Conservation (phyloP, 768 basidiomycete genomes). For the Tricholoma hemisulphureum region DNA sequence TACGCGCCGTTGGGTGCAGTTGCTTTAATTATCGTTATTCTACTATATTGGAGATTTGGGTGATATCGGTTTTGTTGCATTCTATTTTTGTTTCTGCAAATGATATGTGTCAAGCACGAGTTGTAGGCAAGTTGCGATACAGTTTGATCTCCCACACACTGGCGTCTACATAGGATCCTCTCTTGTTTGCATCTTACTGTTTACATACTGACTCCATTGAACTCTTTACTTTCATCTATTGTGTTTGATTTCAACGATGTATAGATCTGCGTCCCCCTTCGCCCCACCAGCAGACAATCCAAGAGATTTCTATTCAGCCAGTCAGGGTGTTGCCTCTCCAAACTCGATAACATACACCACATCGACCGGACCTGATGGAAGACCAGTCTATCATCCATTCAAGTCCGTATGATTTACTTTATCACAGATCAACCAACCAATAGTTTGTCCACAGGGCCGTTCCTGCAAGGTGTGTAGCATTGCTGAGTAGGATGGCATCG, state of each 20-base stretch:
- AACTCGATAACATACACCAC: constrained; percentile 78
- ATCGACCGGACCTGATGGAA: constrained; percentile 58
- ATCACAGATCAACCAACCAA: constrained; percentile 17
- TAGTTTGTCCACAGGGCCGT: constrained; percentile 52
- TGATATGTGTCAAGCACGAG: constrained; percentile 1
- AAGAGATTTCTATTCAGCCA: constrained; percentile 15
- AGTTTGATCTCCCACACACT: constrained; percentile 1
- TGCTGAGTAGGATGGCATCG: constrained; percentile 1
- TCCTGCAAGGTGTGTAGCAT: constrained; percentile 57
- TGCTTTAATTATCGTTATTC: constrained; percentile 70
- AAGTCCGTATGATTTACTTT: constrained; percentile 44
- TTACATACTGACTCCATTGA: background rate
- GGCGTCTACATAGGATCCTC: background rate
- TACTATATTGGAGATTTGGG: constrained; percentile 77
- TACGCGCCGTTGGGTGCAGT: constrained; percentile 92
- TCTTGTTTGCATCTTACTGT: background rate
- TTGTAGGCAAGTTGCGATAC: constrained; percentile 5
- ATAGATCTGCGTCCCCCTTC: constrained; percentile 34
- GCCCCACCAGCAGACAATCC: constrained; percentile 9
- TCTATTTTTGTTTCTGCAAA: constrained; percentile 6
- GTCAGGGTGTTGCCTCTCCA: constrained; percentile 40
- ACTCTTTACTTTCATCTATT: background rate
- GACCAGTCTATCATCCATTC: constrained; percentile 68
- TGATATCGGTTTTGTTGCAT: constrained; percentile 27
- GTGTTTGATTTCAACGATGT: constrained; percentile 22